Conservation (phyloP, 2,329 filamentous ascomycete species). For the Stenocarpella maydis region DNA sequence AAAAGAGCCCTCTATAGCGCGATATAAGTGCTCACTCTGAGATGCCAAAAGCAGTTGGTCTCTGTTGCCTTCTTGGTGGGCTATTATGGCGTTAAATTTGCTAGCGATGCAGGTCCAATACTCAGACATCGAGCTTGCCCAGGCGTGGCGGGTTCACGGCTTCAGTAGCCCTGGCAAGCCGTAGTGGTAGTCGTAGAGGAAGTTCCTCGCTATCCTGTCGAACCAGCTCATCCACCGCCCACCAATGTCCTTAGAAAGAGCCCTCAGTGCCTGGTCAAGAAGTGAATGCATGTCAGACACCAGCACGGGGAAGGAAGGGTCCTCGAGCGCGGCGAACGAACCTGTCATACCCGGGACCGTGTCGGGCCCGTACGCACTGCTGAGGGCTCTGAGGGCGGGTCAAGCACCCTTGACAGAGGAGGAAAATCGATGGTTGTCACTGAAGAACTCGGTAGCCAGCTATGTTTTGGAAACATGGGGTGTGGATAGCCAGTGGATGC, state of each 20-base stretch:
- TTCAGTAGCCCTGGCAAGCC: slow-evolving; percentile 33
- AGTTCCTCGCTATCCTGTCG: slow-evolving; percentile 37
- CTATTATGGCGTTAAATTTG: slow-evolving; percentile 40
- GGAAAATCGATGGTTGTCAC: not conserved
- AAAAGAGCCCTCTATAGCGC: slow-evolving; percentile 37
- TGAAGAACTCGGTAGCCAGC: slow-evolving; percentile 8
- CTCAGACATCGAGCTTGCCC: slow-evolving; percentile 37
- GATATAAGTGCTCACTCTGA: slow-evolving; percentile 39
- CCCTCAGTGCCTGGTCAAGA: slow-evolving; percentile 41
- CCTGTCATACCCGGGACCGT: slow-evolving; percentile 39
- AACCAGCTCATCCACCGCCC: slow-evolving; percentile 42
- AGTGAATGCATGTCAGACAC: slow-evolving; percentile 42
- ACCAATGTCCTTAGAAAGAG: slow-evolving; percentile 40
- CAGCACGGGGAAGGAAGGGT: slow-evolving; percentile 39
- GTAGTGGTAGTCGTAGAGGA: slow-evolving; percentile 34
- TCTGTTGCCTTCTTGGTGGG: slow-evolving; percentile 39
- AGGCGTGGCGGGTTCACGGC: slow-evolving; percentile 37
- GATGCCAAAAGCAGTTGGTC: slow-evolving; percentile 34
- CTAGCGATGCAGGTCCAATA: slow-evolving; percentile 41
- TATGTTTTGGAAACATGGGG: not conserved
- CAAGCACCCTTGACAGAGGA: slow-evolving; percentile 19
- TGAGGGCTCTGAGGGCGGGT: slow-evolving; percentile 39
- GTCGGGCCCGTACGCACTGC: slow-evolving; percentile 38
- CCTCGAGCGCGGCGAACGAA: slow-evolving; percentile 39
- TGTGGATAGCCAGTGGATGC: slow-evolving; percentile 1